A percentile compares a stretch with the other conserved stretches of the same genome.
These are phyloP conservation scores for Chalciporus sphaerocephalus DNA, from an alignment of 768 basidiomycete genomes.

Conservation along the genomic window DNA sequence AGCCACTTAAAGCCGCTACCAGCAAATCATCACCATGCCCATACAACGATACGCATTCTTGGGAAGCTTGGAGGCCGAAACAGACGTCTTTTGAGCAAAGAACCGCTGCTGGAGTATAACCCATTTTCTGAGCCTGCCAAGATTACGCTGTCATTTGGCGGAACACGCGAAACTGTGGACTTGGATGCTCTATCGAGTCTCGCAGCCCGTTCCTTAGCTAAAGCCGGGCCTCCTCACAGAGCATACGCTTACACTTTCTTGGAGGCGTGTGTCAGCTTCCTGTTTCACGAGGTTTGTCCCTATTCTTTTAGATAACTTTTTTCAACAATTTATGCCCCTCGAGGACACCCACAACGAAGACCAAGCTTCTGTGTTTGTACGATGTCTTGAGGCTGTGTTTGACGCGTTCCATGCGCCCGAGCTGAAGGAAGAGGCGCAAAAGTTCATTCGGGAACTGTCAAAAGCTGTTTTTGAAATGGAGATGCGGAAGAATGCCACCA, in stretches of 20 bases:
- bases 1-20: slow-evolving; percentile 88
- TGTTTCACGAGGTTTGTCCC: slow-evolving; percentile 68
- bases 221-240: slow-evolving; percentile 40
- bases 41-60: slow-evolving; percentile 92
- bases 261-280: slow-evolving; percentile 63
- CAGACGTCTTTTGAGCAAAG: slow-evolving; percentile 76
- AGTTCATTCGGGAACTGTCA: slow-evolving; percentile 66
- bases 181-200: slow-evolving; percentile 62
- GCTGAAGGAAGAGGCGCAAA: slow-evolving; percentile 61
- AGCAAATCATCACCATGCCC: slow-evolving; percentile 81
- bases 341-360: slow-evolving; percentile 73
- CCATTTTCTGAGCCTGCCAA: slow-evolving; percentile 68
- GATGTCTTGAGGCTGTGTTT: slow-evolving; percentile 70
- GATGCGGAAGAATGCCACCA: slow-evolving; percentile 53
- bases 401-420: slow-evolving; percentile 71
- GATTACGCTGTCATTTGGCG: slow-evolving; percentile 70
- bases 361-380: slow-evolving; percentile 67
- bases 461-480: slow-evolving; percentile 72
- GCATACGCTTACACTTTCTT: slow-evolving; percentile 62
- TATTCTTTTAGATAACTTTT: not conserved
- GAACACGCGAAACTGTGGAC: slow-evolving; percentile 57
- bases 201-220: slow-evolving; percentile 58
- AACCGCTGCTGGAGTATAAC: slow-evolving; percentile 69
- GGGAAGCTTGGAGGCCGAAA: slow-evolving; percentile 97
- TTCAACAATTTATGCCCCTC: slow-evolving; percentile 7